A percentile compares a stretch with the other conserved stretches of the same genome.
Conservation (phyloP, 2,329 filamentous ascomycete species). For the Orbilia javanica region DNA sequence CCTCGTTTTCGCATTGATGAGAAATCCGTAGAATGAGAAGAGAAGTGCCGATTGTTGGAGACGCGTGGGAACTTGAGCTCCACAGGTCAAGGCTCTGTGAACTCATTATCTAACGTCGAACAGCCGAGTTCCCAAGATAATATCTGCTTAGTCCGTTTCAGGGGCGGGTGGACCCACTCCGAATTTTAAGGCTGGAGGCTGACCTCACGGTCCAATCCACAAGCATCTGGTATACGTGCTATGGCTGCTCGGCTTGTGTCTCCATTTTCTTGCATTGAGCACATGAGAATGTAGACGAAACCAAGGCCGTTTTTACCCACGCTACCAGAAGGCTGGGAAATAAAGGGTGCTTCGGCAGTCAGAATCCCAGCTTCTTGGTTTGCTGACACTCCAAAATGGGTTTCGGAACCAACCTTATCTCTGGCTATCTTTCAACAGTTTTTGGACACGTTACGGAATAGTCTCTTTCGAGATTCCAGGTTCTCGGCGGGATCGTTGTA, state of each 20-base stretch:
- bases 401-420: background rate
- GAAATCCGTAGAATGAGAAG: constrained; percentile 8
- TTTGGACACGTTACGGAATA: background rate
- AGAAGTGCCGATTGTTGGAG: background rate
- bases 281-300: background rate
- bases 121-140: background rate
- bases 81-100: background rate
- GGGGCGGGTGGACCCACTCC: background rate
- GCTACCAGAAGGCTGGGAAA: constrained; percentile 16
- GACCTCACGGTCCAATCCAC: background rate
- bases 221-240: no score
- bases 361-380: constrained; percentile 5
- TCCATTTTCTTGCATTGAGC: constrained; percentile 6
- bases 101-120: background rate
- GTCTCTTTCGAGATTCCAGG: no score
- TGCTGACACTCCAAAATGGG: constrained; percentile 3
- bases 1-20: constrained; percentile 3
- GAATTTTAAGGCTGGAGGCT: constrained; percentile 8
- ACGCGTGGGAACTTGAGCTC: constrained; percentile 1
- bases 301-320: constrained; percentile 14
- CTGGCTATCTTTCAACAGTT: background rate
- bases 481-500: background rate
- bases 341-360: background rate
- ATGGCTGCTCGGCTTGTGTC: background rate
- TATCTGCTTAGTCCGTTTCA: background rate